Evolutionary conservation across 169 alveolate species (phyloP).

Genomic region (Neospora caninum): DNA sequence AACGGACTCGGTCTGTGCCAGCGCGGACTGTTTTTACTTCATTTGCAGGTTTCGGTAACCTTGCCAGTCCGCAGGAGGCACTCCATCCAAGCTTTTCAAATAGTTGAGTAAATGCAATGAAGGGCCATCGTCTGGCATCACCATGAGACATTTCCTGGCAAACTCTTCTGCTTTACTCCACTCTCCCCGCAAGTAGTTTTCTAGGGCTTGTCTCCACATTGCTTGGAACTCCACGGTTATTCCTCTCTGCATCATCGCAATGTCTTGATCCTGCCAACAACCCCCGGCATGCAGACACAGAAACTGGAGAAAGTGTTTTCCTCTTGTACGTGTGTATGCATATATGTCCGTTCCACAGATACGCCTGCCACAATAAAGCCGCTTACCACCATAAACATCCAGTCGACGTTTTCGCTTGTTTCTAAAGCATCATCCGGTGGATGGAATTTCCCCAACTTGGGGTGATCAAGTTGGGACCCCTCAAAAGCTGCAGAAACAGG

Average conservation of each 20-base stretch:
- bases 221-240: slow-evolving; percentile 39
- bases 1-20: too few species aligned
- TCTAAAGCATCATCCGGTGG: slow-evolving; percentile 32
- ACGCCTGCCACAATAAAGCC: neutral
- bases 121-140: slow-evolving; percentile 45
- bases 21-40: neutral
- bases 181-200: slow-evolving; percentile 31
- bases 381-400: slow-evolving; percentile 40
- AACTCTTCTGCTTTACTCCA: slow-evolving; percentile 36
- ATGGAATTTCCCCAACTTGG: neutral
- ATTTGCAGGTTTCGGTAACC: slow-evolving; percentile 5
- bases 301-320: neutral
- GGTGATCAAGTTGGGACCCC: neutral
- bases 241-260: slow-evolving; percentile 15
- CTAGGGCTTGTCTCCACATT: slow-evolving; percentile 37
- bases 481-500: neutral
- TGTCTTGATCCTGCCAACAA: slow-evolving; percentile 38
- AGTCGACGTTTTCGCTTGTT: slow-evolving; percentile 9
- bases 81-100: slow-evolving; percentile 7
- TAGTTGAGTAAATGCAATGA: neutral
- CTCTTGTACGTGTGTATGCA: neutral
- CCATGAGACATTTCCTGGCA: slow-evolving; percentile 22
- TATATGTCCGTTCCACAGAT: too few species aligned
- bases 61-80: slow-evolving; percentile 31
- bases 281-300: neutral